Percentiles rank a stretch among this genome's conserved stretches.
phyloP scores from a whole-genome alignment of 495 filamentous ascomycete species.

The Pyrenula massariospora region DNA sequence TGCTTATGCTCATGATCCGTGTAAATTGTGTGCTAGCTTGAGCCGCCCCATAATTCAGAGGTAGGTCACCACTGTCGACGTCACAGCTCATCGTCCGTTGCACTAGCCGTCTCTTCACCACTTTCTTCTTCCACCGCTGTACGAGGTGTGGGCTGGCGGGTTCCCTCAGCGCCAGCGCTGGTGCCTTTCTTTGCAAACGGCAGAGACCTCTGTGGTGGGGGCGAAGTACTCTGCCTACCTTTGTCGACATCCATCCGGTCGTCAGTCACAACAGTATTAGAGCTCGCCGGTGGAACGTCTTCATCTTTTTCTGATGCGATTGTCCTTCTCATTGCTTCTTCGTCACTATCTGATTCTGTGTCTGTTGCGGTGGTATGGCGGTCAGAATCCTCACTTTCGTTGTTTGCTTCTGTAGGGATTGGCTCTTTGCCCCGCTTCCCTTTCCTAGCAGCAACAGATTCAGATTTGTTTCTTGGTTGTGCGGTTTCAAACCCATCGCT shows the following conservation, averaged over 20 bases:
- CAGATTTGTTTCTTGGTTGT: not conserved
- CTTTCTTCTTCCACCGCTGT: slow-evolving; percentile 4
- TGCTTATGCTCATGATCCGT: no score
- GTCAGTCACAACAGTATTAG: not conserved
- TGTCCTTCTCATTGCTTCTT: slow-evolving; percentile 15
- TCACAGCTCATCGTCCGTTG: slow-evolving; percentile 37
- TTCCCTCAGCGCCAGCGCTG: not conserved
- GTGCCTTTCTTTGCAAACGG: slow-evolving; percentile 20
- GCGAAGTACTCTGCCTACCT: slow-evolving; percentile 1
- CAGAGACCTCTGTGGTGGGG: slow-evolving; percentile 25
- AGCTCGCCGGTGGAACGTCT: not conserved
- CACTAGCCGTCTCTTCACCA: slow-evolving; percentile 27
- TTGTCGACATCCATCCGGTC: not conserved
- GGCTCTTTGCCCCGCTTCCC: slow-evolving; percentile 41
- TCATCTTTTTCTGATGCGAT: not conserved
- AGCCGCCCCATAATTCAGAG: no score
- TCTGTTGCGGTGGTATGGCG: slow-evolving; percentile 22
- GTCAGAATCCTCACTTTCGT: slow-evolving; percentile 28
- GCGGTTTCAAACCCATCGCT: slow-evolving; percentile 32
- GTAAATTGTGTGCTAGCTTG: no score
- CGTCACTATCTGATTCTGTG: slow-evolving; percentile 30
- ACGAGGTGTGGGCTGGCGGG: not conserved
- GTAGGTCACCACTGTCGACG: no score
- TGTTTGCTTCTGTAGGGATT: slow-evolving; percentile 23
- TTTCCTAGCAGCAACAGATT: slow-evolving; percentile 19